Base-by-base conservation (phyloP, 1,284 basidiomycete species). In the Ustilago vetiveriae region DNA sequence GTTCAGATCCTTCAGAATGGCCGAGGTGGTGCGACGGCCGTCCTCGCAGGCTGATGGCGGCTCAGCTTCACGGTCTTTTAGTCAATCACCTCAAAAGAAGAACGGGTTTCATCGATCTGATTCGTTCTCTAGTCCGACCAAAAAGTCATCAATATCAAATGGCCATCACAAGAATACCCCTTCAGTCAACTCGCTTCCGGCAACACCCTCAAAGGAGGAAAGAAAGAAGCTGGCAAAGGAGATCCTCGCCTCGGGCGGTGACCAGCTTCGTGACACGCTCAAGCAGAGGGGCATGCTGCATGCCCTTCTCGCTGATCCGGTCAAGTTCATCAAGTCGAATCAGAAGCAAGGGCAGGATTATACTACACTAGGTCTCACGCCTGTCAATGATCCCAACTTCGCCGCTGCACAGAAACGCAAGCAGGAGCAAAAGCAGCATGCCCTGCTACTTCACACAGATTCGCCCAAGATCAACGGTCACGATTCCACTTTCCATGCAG, bases 251-350 rank as follows among this genome's bases (percentile, higher is more conserved):
- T 40, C 56, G 0, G 46, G 53, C 24, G 48, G 36, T 13, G 67
- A 70, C 24, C 56, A 55, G 14, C 48, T 67, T 8, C 41, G 48
- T 14, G 55, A 49, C 11, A 68, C 69, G 7, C 44, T 67, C 36
- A 67, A 72, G 32, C 69, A 68, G 45, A 29, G 56, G 13, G 60
- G 17, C 73, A 88, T 35, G 78, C 56, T 40, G 39, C 80, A 19
- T 56, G 76, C 27, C 37, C 59, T 47, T 19, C 59, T 72, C 26
- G 46, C 69, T 5, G 69, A 72, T 16, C 69, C 69, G 1, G 69
- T 72, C 55, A 47, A 46, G 19, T 72, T 72, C 14, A 53, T 72
- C 51, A 67, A 67, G 43, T 72, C 69, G 39, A 52, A 37, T 35
- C 42, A 58, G 5, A 63, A 53, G 43, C 69, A 72, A 23, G 56